Evolutionary conservation across 305 asterid species (phyloP).

Genomic region (Withania somnifera): DNA sequence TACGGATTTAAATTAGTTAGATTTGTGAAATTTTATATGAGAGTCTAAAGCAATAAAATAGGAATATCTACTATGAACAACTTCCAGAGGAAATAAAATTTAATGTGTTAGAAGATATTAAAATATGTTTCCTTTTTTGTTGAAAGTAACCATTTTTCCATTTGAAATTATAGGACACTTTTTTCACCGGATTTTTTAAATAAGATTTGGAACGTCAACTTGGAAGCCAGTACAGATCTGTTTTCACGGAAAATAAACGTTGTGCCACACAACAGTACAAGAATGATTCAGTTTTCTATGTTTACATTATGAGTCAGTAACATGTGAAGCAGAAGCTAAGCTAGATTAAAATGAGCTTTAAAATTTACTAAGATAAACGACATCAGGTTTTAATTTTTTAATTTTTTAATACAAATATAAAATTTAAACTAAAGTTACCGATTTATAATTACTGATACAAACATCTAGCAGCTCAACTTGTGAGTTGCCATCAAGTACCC

Average conservation of each 20-base stretch:
- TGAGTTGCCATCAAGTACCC: background rate
- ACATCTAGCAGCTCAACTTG: no score
- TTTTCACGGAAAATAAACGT: background rate
- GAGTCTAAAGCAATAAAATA: no score
- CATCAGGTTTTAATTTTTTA: no score
- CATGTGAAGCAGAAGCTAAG: no score
- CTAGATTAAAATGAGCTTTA: no score
- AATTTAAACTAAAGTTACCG: no score
- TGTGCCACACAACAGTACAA: background rate
- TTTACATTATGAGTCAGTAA: background rate
- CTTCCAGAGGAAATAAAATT: background rate
- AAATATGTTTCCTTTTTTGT: background rate
- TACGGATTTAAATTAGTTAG: background rate
- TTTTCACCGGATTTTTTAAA: background rate
- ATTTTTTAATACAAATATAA: no score
- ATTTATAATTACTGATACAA: no score
- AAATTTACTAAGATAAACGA: no score
- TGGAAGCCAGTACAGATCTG: background rate
- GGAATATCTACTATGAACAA: background rate
- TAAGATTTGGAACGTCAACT: background rate
- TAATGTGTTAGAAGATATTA: background rate
- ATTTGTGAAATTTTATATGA: no score
- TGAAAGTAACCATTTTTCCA: background rate
- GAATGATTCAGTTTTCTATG: background rate
- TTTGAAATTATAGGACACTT: background rate